Evolutionary conservation across 768 basidiomycete genomes (phyloP), one percentile per base, ranked within the genome.

Genomic region (Mrakia frigida): DNA sequence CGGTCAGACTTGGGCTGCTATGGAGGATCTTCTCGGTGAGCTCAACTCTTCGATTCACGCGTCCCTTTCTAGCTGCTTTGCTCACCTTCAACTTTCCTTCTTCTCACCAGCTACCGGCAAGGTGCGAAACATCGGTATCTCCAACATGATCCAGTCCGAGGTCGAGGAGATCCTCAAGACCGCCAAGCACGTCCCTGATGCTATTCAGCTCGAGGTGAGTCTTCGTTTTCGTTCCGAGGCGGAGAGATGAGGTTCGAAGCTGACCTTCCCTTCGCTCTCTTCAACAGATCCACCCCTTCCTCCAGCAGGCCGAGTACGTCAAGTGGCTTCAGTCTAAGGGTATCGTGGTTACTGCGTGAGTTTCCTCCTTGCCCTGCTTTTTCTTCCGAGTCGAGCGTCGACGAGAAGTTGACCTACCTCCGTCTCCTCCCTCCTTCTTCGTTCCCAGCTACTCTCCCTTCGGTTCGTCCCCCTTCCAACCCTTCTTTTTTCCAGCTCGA

Each of bases 161-260:
- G 69, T 70, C 28, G 74, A 75, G 74, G 39, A 75, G 53, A 70
- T 75, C 37, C 69, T 75, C 53, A 75, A 70, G 74, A 70, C 69
- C 16, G 74, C 74, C 35, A 75, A 75, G 74, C 74, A 75, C 69
- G 52, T 68, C 63, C 74, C 74, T 23, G 74, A 75, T 56, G 52
- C 59, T 6, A 75, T 75, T n/a, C 74, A 75, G 67, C 33, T 75
- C 37, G 74, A 75, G 74, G 74, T 70, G 28, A 21, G 67, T 9
- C 59, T 43, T 35, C 28, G 37, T 67, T n/a, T 18, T 46, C 23
- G 21, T 31, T 35, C 37, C 37, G 31, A 14, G 11, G n/a, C n/a
- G n/a, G n/a, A n/a, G n/a, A n/a, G n/a, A n/a, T n/a, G n/a, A n/a
- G n/a, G n/a, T n/a, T n/a, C 23, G 39, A 31, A n/a, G 59, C 72